Base-by-base conservation (phyloP, 2,329 filamentous ascomycete species). In the Geosmithia flava region DNA sequence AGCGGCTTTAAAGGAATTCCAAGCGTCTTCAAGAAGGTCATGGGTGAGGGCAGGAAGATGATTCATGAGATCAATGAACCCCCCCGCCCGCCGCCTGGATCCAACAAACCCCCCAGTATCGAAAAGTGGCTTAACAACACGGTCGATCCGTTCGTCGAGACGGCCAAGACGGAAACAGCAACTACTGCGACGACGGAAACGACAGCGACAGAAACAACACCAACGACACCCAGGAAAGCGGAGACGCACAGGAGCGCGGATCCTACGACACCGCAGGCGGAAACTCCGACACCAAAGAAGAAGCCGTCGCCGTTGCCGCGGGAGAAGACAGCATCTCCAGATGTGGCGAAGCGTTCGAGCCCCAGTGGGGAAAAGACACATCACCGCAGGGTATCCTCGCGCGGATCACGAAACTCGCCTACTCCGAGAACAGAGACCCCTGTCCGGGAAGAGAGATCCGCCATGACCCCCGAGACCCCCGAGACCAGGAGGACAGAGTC, bases 81-180 rank as follows among this genome's bases (percentile, higher is more conserved):
- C 3, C 72, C 72, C 1, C 71, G 71, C 45, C 69, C 71, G 7
- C 63, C 68, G 2, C 62, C 64, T 2, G 33, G 33, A 13, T 54
- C 58, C 11, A 81, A 82, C 51, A 73, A 78, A 42, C 79, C 80
- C 5, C 75, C 74, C 1, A 82, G 72, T 55, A 83, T 83, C 48
- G 80, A 83, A 57, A 80, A 73, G 20, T 83, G 80, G 80, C 65
- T 83, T 23, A 78, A 75, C 55, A 71, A 68, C 20, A 83, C 80
- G 0, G 72, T 80, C 15, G 80, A 83, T 54, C 77, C 79, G 3
- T 81, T 81, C 56, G 68, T 81, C 2, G 78, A 81, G 16, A 41
- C 44, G 16, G 5, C 47, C 15, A 41, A 52, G n/a, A 47, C 81
- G n/a, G 41, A 45, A 16, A 7, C 47, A 15, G 45, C 50, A 13